Conservation (phyloP, 2,329 filamentous ascomycete species). For the Leptosphaerulina australis region DNA sequence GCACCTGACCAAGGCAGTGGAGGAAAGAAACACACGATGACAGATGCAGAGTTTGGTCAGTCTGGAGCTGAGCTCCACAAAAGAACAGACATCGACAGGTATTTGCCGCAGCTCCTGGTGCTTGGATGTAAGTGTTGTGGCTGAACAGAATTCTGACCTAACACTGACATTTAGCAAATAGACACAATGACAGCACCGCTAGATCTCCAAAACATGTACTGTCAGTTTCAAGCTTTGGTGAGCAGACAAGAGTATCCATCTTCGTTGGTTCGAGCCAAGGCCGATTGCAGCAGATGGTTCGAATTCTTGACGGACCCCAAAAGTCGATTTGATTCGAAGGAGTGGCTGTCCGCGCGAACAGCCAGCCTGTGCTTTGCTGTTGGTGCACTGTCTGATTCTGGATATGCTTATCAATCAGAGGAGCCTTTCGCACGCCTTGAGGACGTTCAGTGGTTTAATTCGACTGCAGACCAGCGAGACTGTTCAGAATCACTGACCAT, state of each 20-base stretch:
- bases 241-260: constrained; percentile 16
- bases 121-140: constrained; percentile 2
- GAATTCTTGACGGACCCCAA: constrained; percentile 15
- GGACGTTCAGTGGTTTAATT: constrained; percentile 18
- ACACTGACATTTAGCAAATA: not conserved
- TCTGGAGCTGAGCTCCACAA: not conserved
- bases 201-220: constrained; percentile 9
- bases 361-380: constrained; percentile 14
- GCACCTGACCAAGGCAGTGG: not conserved
- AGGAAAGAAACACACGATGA: not conserved
- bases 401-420: constrained; percentile 3
- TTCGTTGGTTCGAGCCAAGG: constrained; percentile 5
- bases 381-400: constrained; percentile 6
- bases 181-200: constrained; percentile 14
- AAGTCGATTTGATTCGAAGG: constrained; percentile 9
- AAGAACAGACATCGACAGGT: not conserved
- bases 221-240: constrained; percentile 9
- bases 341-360: constrained; percentile 11
- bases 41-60: not conserved
- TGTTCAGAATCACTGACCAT: constrained; percentile 9
- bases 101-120: constrained; percentile 10
- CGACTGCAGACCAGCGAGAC: not conserved
- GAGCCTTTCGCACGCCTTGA: constrained; percentile 14
- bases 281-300: constrained; percentile 15
- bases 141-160: not conserved